Evolutionary conservation across 192 early-diverging fungal genomes (phyloP).

Genomic region (Powellomyces hirtus): DNA sequence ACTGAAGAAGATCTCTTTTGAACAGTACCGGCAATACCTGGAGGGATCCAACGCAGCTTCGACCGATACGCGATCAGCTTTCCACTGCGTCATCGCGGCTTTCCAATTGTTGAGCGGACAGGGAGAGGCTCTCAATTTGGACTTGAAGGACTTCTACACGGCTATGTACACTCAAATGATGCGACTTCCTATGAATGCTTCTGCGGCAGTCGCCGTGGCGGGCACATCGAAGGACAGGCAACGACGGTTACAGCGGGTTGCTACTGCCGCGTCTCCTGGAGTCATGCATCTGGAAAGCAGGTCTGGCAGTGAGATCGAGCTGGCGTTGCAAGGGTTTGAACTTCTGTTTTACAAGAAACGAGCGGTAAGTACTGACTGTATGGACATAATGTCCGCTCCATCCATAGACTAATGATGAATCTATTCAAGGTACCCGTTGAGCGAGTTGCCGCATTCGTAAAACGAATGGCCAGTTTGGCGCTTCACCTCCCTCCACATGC

Average conservation of each 20-base stretch:
- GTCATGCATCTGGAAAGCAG: slow-evolving; percentile 14
- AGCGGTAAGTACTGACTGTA: slow-evolving; percentile 36
- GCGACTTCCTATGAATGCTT: slow-evolving; percentile 63
- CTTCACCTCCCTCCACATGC: slow-evolving; percentile 76
- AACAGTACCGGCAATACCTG: slow-evolving; percentile 55
- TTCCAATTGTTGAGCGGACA: slow-evolving; percentile 87
- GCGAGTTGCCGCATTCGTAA: slow-evolving; percentile 84
- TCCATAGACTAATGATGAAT: too few species aligned
- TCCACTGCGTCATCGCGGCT: slow-evolving; percentile 88
- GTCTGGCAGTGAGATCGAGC: slow-evolving; percentile 69
- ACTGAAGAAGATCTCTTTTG: slow-evolving; percentile 77
- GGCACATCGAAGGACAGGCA: slow-evolving; percentile 22
- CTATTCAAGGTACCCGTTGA: slow-evolving; percentile 66
- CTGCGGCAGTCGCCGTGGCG: slow-evolving; percentile 30
- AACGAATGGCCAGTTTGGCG: slow-evolving; percentile 71
- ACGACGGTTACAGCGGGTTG: slow-evolving; percentile 25
- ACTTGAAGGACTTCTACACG: slow-evolving; percentile 87
- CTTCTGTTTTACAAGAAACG: slow-evolving; percentile 78
- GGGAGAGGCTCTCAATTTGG: slow-evolving; percentile 88
- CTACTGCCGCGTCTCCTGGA: slow-evolving; percentile 21
- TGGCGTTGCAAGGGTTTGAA: slow-evolving; percentile 81
- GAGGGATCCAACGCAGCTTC: slow-evolving; percentile 31
- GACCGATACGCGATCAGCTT: slow-evolving; percentile 62
- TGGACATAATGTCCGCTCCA: too few species aligned
- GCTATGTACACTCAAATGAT: slow-evolving; percentile 79